A percentile compares a stretch with the other conserved stretches of the same genome.
phyloP scores from a whole-genome alignment of 768 basidiomycete genomes.

The Holtermanniella nyarrowii region DNA sequence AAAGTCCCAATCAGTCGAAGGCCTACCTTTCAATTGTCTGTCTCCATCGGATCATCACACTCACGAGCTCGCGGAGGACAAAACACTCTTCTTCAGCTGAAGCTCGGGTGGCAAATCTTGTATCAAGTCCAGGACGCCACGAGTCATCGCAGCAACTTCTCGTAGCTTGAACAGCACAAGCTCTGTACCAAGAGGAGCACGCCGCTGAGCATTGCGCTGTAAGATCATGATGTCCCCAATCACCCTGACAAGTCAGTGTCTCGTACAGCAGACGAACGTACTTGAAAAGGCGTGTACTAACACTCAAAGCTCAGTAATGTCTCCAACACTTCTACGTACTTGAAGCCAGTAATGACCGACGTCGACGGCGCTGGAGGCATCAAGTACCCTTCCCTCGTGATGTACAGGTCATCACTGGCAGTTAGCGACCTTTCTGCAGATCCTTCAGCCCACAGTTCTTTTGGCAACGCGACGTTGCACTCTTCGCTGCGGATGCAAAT shows the following conservation, averaged over 20 bases:
- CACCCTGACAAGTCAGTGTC: constrained; percentile 3
- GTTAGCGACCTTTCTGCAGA: neutral
- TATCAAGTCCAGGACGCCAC: constrained; percentile 10
- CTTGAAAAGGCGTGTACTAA: constrained; percentile 4
- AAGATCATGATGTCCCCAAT: constrained; percentile 18
- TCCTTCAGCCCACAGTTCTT: constrained; percentile 13
- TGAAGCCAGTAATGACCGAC: constrained; percentile 3
- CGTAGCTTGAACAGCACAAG: constrained; percentile 7
- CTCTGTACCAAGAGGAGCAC: constrained; percentile 17
- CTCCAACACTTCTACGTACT: neutral
- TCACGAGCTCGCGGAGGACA: constrained; percentile 7
- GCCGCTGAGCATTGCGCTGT: constrained; percentile 16
- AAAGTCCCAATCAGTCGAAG: constrained; percentile 23
- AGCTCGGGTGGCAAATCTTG: constrained; percentile 15
- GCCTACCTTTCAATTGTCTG: constrained; percentile 6
- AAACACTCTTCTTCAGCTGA: constrained; percentile 9
- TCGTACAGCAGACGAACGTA: constrained; percentile 2
- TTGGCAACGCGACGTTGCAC: constrained; percentile 16
- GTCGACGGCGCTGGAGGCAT: constrained; percentile 9
- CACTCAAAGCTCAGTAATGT: neutral
- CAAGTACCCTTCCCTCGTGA: constrained; percentile 14
- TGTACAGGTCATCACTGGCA: constrained; percentile 17
- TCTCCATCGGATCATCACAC: neutral
- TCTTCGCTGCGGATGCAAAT: constrained; percentile 20
- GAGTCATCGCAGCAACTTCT: constrained; percentile 13